Evolutionary conservation across 208 protist species (phyloP), one percentile per base, ranked within the genome.

Genomic region (Acanthamoeba divionensis): DNA sequence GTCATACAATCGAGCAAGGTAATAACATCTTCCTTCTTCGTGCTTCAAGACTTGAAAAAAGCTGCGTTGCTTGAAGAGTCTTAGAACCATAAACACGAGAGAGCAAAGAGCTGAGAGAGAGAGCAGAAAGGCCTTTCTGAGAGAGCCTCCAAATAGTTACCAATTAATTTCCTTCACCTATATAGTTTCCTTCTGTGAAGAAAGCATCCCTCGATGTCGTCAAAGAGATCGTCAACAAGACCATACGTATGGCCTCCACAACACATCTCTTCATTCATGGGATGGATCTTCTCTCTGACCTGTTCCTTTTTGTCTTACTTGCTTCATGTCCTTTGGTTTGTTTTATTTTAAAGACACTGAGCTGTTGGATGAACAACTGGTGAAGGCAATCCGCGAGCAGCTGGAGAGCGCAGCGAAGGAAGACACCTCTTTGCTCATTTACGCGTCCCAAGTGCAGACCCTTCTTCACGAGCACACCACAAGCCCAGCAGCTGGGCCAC

Each of bases 181-280:
- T 69, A 24, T 73, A 92, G 66, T 92, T 83, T 55, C 31, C 55
- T 15, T 79, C 85, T 3, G 90, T 92, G 7, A 82, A 79, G 45
- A 69, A 92, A 44, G 24, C 38, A 0, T 33, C 45, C 29, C 44
- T 92, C 7, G 83, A 92, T 31, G 45, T 92, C 15, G 79, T 92
- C 0, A 73, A 87, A 36, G 82, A 92, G 41, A 21, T 92, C 15
- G 52, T 92, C 1, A 24, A 65, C n/a, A 85, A 91, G 55, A 47
- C 7, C 47, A 86, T 87, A 33, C 8, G 38, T 21, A 24, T 69
- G n/a, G n/a, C n/a, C n/a, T n/a, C n/a, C n/a, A n/a, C n/a, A n/a
- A n/a, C n/a, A n/a, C n/a, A n/a, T n/a, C n/a, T n/a, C n/a, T n/a
- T n/a, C n/a, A n/a, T n/a, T n/a, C n/a, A n/a, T n/a, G n/a, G n/a